Evolutionary conservation across 2,329 filamentous ascomycete species (phyloP).

Genomic region (Xylaria sp.): DNA sequence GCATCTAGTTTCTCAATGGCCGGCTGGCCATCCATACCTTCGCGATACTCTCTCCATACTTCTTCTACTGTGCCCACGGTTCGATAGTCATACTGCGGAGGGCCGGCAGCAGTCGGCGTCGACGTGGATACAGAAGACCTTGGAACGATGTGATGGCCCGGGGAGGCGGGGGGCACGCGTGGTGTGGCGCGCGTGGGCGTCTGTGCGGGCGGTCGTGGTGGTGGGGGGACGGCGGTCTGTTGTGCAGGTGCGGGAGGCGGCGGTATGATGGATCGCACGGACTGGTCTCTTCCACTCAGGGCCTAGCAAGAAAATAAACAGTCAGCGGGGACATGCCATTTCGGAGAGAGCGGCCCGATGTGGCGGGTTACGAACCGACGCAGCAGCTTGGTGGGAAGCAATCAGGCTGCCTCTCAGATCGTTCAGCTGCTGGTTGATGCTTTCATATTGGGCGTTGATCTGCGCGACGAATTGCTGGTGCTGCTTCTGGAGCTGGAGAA

Average conservation of each 20-base stretch:
- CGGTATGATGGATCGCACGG: constrained; percentile 33
- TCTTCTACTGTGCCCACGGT: constrained; percentile 45
- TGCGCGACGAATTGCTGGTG: constrained; percentile 43
- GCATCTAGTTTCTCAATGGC: constrained; percentile 45
- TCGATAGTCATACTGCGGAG: constrained; percentile 44
- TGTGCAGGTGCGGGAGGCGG: constrained; percentile 36
- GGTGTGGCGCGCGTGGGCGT: constrained; percentile 37
- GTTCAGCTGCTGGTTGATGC: constrained; percentile 43
- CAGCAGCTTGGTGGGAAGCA: constrained; percentile 41
- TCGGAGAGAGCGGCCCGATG: not conserved
- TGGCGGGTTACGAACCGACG: constrained; percentile 37
- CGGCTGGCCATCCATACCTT: constrained; percentile 45
- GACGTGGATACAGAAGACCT: constrained; percentile 37
- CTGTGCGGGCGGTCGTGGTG: constrained; percentile 36
- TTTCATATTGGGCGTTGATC: constrained; percentile 43
- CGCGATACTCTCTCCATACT: constrained; percentile 46
- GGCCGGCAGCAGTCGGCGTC: constrained; percentile 35
- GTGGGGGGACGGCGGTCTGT: constrained; percentile 32
- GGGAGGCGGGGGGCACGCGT: constrained; percentile 39
- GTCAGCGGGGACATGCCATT: constrained; percentile 22
- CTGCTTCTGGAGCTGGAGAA: constrained; percentile 44
- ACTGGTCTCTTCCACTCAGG: constrained; percentile 33
- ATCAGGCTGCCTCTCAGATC: constrained; percentile 43
- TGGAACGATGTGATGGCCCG: constrained; percentile 35
- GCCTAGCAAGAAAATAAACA: constrained; percentile 28